phyloP scores from a whole-genome alignment of 2,329 filamentous ascomycete species.

The Cadophora malorum region DNA sequence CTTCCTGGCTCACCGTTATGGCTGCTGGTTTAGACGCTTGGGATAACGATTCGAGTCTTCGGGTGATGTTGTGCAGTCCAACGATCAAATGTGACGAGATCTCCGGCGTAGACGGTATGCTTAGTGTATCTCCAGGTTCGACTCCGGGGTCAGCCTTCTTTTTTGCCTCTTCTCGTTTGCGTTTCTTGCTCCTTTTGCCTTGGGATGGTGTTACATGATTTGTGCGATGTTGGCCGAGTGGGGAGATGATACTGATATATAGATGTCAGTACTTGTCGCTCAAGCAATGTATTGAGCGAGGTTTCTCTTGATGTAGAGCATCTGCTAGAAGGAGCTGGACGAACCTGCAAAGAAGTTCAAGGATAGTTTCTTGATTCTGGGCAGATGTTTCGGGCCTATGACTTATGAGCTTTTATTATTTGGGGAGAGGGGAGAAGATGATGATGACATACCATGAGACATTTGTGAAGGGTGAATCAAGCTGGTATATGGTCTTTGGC shows the following conservation, averaged over 20 bases:
- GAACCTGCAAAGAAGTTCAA: constrained; percentile 72
- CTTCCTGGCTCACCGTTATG: constrained; percentile 1
- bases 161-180: constrained; percentile 52
- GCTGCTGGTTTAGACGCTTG: constrained; percentile 28
- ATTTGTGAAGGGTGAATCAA: constrained; percentile 69
- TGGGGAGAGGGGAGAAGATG: background rate
- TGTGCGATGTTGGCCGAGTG: constrained; percentile 67
- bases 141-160: constrained; percentile 26
- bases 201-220: constrained; percentile 62
- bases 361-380: constrained; percentile 66
- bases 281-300: background rate
- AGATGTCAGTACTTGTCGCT: constrained; percentile 1
- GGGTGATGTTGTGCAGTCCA: constrained; percentile 69
- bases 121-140: constrained; percentile 27
- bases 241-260: constrained; percentile 61
- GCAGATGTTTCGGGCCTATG: constrained; percentile 64
- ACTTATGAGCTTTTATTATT: constrained; percentile 20
- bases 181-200: constrained; percentile 63
- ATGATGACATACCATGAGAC: constrained; percentile 59
- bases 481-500: constrained; percentile 64
- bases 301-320: background rate
- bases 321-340: background rate
- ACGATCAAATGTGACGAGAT: constrained; percentile 65
- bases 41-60: constrained; percentile 52
- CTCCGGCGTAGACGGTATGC: constrained; percentile 53